Base-by-base conservation (phyloP, 2,329 filamentous ascomycete genomes). In the Microdochium paspali region DNA sequence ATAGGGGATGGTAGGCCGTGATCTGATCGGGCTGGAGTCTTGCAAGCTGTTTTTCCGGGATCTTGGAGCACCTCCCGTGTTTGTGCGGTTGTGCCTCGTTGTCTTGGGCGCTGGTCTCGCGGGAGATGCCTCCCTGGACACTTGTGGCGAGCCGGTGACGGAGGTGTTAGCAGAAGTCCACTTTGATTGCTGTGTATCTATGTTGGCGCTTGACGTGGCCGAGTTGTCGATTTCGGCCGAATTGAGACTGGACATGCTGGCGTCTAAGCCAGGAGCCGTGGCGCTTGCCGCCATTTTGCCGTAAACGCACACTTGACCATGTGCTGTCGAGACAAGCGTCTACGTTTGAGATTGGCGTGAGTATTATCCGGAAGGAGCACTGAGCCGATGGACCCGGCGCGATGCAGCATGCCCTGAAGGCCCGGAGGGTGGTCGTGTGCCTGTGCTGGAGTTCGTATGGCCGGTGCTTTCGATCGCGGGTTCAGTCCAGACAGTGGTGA, bases 41-140 rank as follows among this genome's bases (percentile, higher is more conserved):
- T 81, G 74, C 47, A 69, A 61, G 61, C 81, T 87, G 61, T 78
- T 81, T 62, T 82, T 84, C 57, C 82, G 79, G 49, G 83, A 81
- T 56, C 77, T 72, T 45, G 71, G 71, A 46, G 63, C 63, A 23
- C 61, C 52, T 43, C 57, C 60, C 47, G 54, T 66, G 51, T 62
- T 55, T 39, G 56, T 25, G 49, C 60, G 59, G 45, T 51, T 60
- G 18, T 50, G 47, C 51, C 57, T 56, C 30, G 52, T 53, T 1
- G 53, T 28, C 30, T 54, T 53, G 23, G 50, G 47, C 23, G 53
- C 46, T 24, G 54, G 49, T 48, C 58, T 55, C 31, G 53, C 53
- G 21, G 61, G 61, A 39, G 61, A 64, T 12, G 53, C 46, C 24
- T 64, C 61, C 55, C 61, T 56, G 3, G 61, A 64, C 45, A 57